These are phyloP conservation scores for Fusarium stilboides DNA, from an alignment of 2,329 filamentous ascomycete species.

Conservation along the genomic window DNA sequence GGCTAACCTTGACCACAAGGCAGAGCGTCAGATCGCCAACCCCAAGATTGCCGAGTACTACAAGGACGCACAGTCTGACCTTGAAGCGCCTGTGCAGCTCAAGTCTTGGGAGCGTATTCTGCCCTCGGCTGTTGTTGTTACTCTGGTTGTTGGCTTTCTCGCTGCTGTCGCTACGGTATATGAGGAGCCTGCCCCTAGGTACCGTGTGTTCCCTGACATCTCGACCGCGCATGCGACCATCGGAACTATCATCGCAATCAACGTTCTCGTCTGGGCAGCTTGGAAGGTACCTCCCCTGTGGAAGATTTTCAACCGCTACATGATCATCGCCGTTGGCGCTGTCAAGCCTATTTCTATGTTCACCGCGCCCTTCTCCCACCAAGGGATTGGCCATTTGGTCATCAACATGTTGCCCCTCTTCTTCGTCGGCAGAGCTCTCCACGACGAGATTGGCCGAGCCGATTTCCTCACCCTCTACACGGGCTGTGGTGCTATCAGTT, in stretches of 20 bases:
- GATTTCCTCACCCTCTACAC: conserved; percentile 79
- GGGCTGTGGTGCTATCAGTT: conserved; percentile 70
- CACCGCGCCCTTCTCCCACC: conserved; percentile 79
- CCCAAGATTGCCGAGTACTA: conserved; percentile 58
- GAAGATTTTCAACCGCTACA: conserved; percentile 77
- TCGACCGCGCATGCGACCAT: conserved; percentile 76
- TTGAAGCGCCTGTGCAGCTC: conserved; percentile 68
- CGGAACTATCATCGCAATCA: conserved; percentile 71
- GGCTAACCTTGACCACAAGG: conserved; percentile 56
- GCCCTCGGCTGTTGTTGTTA: conserved; percentile 67
- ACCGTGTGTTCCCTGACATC: conserved; percentile 72
- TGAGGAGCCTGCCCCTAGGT: conserved; percentile 65
- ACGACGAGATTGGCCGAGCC: conserved; percentile 79
- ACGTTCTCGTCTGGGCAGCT: conserved; percentile 68
- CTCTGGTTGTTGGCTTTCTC: conserved; percentile 61
- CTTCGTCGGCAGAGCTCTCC: conserved; percentile 76
- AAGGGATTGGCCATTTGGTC: conserved; percentile 71
- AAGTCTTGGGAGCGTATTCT: conserved; percentile 66
- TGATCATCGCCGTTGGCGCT: conserved; percentile 75
- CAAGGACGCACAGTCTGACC: conserved; percentile 64
- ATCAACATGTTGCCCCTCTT: conserved; percentile 77
- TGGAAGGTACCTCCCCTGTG: conserved; percentile 78
- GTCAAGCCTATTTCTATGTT: conserved; percentile 75
- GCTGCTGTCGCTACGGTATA: conserved; percentile 65
- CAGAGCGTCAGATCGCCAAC: conserved; percentile 58